A percentile compares a stretch with the other conserved stretches of the same genome.
phyloP scores from a whole-genome alignment of 2,329 filamentous ascomycete species.

The Dactylellina haptotyla region DNA sequence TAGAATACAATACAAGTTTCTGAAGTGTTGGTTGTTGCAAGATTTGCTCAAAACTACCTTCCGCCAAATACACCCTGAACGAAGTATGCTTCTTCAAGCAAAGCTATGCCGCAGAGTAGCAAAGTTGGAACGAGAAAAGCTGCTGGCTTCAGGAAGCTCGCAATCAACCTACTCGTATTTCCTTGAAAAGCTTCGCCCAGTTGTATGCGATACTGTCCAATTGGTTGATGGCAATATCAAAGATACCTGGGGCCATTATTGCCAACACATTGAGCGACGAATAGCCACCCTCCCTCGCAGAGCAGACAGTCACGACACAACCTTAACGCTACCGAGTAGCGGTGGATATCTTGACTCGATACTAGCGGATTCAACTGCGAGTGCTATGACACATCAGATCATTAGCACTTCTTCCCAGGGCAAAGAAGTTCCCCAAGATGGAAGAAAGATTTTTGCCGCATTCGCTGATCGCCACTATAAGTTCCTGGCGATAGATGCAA shows the following conservation, averaged over 20 bases:
- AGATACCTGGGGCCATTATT: slow-evolving; percentile 63
- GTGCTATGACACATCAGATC: slow-evolving; percentile 52
- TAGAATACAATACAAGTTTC: slow-evolving; percentile 68
- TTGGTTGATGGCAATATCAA: slow-evolving; percentile 59
- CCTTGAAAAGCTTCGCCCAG: slow-evolving; percentile 58
- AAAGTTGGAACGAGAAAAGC: slow-evolving; percentile 67
- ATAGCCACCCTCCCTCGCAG: slow-evolving; percentile 63
- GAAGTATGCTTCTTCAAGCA: slow-evolving; percentile 62
- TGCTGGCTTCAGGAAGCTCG: slow-evolving; percentile 12
- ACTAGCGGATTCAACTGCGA: slow-evolving; percentile 23
- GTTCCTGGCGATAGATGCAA: slow-evolving; percentile 34
- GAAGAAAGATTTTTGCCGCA: slow-evolving; percentile 36
- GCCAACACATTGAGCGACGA: slow-evolving; percentile 59
- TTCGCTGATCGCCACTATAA: slow-evolving; percentile 51
- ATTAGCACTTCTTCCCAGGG: slow-evolving; percentile 40
- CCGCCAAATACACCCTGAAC: slow-evolving; percentile 60
- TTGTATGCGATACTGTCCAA: slow-evolving; percentile 59
- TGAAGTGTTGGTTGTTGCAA: slow-evolving; percentile 66
- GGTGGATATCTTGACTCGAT: slow-evolving; percentile 58
- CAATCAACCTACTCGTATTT: slow-evolving; percentile 57
- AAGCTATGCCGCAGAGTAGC: slow-evolving; percentile 70
- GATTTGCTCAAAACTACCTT: slow-evolving; percentile 64
- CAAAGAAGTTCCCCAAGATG: slow-evolving; percentile 30
- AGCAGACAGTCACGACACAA: slow-evolving; percentile 60
- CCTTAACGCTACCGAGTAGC: slow-evolving; percentile 63